phyloP scores from a whole-genome alignment of 1,284 basidiomycete genomes.

The Ceratobasidium sp. region DNA sequence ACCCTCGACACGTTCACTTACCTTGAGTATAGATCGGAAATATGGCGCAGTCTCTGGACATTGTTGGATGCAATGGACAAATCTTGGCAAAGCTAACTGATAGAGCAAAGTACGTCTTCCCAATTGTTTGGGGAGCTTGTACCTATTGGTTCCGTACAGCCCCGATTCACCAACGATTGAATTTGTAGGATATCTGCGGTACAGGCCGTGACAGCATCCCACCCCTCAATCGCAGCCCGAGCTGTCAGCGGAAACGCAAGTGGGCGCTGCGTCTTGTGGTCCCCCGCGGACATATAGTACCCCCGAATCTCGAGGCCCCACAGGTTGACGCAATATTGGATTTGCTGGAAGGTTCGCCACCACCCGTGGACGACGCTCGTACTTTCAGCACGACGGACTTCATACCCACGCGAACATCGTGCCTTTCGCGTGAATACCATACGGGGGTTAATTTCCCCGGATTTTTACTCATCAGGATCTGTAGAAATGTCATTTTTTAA shows the following conservation, averaged over 20 bases:
- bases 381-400: background rate
- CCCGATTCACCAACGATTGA: background rate
- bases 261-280: constrained; percentile 83
- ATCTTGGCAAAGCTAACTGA: constrained; percentile 71
- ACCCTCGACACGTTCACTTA: background rate
- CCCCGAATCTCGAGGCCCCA: background rate
- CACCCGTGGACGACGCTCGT: background rate
- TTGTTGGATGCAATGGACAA: constrained; percentile 79
- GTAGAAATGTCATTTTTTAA: background rate
- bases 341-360: background rate
- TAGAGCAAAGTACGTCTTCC: constrained; percentile 60
- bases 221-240: constrained; percentile 75
- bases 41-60: constrained; percentile 78
- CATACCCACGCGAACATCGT: background rate
- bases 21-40: constrained; percentile 67
- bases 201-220: constrained; percentile 87
- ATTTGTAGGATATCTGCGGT: constrained; percentile 73
- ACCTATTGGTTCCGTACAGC: background rate
- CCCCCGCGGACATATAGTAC: constrained; percentile 56
- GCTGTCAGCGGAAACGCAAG: constrained; percentile 79
- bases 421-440: background rate
- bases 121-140: background rate
- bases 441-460: constrained; percentile 3
- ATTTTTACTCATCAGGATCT: background rate
- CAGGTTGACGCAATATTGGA: background rate